Evolutionary conservation across 1,284 basidiomycete species (phyloP).

Genomic region (Microbotryomycetes sp.): DNA sequence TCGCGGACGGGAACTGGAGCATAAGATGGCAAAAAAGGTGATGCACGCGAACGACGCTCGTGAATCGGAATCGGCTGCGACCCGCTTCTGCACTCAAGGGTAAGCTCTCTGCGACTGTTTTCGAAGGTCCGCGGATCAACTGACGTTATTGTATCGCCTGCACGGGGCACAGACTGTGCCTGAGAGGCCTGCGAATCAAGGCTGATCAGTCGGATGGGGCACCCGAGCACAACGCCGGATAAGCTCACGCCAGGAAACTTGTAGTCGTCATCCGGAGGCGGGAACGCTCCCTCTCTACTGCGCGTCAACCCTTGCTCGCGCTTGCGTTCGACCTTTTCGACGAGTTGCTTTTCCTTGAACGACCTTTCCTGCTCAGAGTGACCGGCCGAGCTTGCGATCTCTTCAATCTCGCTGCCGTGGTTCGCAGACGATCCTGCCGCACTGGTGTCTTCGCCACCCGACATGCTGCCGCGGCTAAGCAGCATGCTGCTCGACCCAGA

Average conservation of each 20-base stretch:
- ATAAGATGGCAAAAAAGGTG: not conserved
- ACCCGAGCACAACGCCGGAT: too few species aligned
- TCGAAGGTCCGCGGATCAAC: too few species aligned
- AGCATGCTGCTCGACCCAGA: not conserved
- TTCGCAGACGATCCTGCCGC: too few species aligned
- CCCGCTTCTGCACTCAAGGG: too few species aligned
- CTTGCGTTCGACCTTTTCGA: constrained; percentile 4
- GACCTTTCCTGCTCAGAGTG: too few species aligned
- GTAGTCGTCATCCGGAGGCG: constrained; percentile 15
- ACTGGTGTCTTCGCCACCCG: not conserved
- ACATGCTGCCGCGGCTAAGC: not conserved
- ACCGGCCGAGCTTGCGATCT: not conserved
- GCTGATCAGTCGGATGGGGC: too few species aligned
- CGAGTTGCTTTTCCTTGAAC: not conserved
- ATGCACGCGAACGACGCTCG: not conserved
- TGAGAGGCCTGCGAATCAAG: too few species aligned
- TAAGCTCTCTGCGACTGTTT: too few species aligned
- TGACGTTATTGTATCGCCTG: too few species aligned
- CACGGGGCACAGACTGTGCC: too few species aligned
- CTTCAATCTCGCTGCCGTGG: not conserved
- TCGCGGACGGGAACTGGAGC: not conserved
- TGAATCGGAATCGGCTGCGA: not conserved
- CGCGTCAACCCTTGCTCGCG: constrained; percentile 6
- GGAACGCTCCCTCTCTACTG: constrained; percentile 8
- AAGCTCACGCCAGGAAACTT: constrained; percentile 19